These are phyloP conservation scores for Entomortierella beljakovae DNA, from an alignment of 192 early-diverging fungal species.

Conservation along the genomic window DNA sequence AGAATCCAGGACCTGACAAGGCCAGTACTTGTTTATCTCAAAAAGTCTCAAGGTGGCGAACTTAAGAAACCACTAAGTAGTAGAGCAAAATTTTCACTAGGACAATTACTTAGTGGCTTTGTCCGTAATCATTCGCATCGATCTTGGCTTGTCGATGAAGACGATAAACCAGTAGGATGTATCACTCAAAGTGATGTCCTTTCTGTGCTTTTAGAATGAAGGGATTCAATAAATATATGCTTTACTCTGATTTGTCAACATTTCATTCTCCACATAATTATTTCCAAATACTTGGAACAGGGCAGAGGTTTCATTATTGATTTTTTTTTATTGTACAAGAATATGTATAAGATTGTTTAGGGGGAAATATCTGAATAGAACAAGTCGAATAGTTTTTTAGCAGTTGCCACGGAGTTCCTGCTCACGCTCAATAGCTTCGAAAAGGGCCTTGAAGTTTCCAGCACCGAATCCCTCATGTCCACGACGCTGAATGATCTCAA, in stretches of 20 bases:
- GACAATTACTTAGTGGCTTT: constrained; percentile 64
- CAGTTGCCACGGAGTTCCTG: constrained; percentile 92
- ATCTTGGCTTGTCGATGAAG: constrained; percentile 73
- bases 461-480: constrained; percentile 95
- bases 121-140: constrained; percentile 65
- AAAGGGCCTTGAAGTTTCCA: constrained; percentile 98
- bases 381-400: constrained; percentile 34
- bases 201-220: constrained; percentile 57
- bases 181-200: constrained; percentile 80
- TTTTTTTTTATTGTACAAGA: no score
- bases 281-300: no score
- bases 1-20: constrained; percentile 66
- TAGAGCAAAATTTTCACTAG: constrained; percentile 61
- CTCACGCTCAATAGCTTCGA: constrained; percentile 95
- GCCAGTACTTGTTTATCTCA: constrained; percentile 75
- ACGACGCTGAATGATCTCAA: constrained; percentile 97
- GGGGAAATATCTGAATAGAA: no score
- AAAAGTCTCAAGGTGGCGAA: constrained; percentile 64
- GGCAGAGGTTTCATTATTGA: no score
- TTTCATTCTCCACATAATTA: no score
- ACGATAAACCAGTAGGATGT: constrained; percentile 72
- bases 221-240: no score
- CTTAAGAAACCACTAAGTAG: constrained; percentile 66
- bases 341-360: no score
- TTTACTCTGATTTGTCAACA: no score